These are phyloP conservation scores for Debaryomyces tyrocola DNA, from an alignment of 805 yeast species.

Conservation along the genomic window DNA sequence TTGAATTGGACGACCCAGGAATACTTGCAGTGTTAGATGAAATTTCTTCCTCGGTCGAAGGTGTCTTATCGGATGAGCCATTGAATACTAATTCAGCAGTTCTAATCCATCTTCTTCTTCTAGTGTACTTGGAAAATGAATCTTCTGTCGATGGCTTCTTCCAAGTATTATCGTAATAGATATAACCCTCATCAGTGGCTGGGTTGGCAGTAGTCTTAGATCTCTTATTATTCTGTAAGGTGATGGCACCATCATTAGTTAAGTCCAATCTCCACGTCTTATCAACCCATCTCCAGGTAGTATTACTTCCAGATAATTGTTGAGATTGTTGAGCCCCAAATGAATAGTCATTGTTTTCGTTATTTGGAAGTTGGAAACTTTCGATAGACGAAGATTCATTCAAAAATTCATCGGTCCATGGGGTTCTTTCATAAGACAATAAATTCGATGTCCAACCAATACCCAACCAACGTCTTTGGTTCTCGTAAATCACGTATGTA, in stretches of 20 bases:
- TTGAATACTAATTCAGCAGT: slow-evolving; percentile 77
- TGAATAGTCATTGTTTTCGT: slow-evolving; percentile 37
- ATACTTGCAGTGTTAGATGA: background rate
- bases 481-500: slow-evolving; percentile 90
- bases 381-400: slow-evolving; percentile 82
- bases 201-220: slow-evolving; percentile 67
- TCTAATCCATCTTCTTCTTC: slow-evolving; percentile 94
- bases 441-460: slow-evolving; percentile 96
- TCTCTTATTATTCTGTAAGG: slow-evolving; percentile 60
- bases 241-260: slow-evolving; percentile 84
- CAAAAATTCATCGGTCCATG: slow-evolving; percentile 96
- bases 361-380: slow-evolving; percentile 76
- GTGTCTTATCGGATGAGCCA: background rate
- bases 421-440: slow-evolving; percentile 87
- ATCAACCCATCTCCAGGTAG: slow-evolving; percentile 95
- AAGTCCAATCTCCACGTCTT: slow-evolving; percentile 87
- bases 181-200: slow-evolving; percentile 75
- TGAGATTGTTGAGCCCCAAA: slow-evolving; percentile 29
- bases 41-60: background rate
- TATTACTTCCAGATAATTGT: slow-evolving; percentile 50
- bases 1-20: background rate
- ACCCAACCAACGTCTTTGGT: slow-evolving; percentile 96
- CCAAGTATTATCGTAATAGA: slow-evolving; percentile 94
- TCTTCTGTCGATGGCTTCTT: slow-evolving; percentile 86
- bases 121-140: slow-evolving; percentile 83